These are phyloP conservation scores for Porphyrellus cyaneotinctus DNA, from an alignment of 768 basidiomycete species.

Conservation along the genomic window DNA sequence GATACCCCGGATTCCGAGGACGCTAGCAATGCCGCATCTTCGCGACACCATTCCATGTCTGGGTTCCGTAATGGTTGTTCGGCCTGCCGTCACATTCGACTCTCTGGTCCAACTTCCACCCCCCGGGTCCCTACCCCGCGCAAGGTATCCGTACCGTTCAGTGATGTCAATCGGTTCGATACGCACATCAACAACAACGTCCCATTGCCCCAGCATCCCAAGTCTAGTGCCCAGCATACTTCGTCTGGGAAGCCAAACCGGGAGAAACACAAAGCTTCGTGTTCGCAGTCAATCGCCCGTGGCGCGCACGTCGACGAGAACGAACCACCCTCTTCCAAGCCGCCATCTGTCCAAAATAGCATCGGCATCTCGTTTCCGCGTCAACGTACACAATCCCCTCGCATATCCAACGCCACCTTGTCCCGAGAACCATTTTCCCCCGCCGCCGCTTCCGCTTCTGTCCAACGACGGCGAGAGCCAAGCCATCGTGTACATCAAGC, in stretches of 20 bases:
- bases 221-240: not conserved
- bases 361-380: conserved; percentile 14
- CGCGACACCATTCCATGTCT: conserved; percentile 7
- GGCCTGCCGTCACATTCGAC: conserved; percentile 24
- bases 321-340: conserved; percentile 7
- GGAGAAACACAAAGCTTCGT: not conserved
- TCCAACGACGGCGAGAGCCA: conserved; percentile 3
- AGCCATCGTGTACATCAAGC: conserved; percentile 2
- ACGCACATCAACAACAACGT: not conserved
- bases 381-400: conserved; percentile 8
- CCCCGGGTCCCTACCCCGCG: conserved; percentile 14
- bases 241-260: conserved; percentile 7
- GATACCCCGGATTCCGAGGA: conserved; percentile 17
- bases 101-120: conserved; percentile 4
- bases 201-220: not conserved
- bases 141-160: not conserved
- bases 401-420: conserved; percentile 7
- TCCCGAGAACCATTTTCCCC: conserved; percentile 3
- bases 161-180: not conserved
- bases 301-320: conserved; percentile 18
- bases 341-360: not conserved
- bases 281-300: not conserved
- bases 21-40: not conserved
- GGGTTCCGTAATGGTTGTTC: conserved; percentile 29
- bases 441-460: conserved; percentile 5